Evolutionary conservation across 2,329 filamentous ascomycete genomes (phyloP), one percentile per base, ranked within the genome.

Genomic region (Cadophora sp.): DNA sequence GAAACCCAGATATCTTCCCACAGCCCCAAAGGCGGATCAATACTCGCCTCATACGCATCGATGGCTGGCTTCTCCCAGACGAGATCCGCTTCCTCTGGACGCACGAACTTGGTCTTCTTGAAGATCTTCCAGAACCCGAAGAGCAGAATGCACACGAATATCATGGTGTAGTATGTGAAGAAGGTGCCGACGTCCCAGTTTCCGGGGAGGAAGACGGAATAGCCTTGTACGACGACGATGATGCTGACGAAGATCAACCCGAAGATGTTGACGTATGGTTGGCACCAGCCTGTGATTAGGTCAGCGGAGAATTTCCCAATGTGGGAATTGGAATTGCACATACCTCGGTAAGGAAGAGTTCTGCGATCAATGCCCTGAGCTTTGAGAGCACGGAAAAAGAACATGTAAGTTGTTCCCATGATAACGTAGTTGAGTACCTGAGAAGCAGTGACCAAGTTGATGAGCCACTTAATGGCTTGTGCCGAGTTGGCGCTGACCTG

Each of bases 391-490:
- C 87, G 86, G 76, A 89, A 83, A 77, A 92, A 94, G 64, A 85
- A 85, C 64, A 93, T 80, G 78, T 91, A 94, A 0, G 90, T 90
- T 61, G 87, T 84, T 72, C 86, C 87, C 75, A 91, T 88, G 73
- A 87, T 85, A 22, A 83, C 83, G 77, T 89, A 92, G 78, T 91
- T 90, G 78, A 93, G 27, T 87, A 92, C 83, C 74, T 92, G 89
- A 0, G 89, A 91, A 0, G 91, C 89, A 11, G 91, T 92, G 27
- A 92, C 79, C 73, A 91, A 78, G 72, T 78, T 77, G 6, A 75
- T 76, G 66, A 79, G 76, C 78, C 78, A 79, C 70, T 75, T 77
- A 72, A 79, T 76, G 4, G 79, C 78, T n/a, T 73, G 72, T 41
- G 74, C 74, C 4, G 67, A 62, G 43, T 75, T 85, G 1, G 89